Percentiles rank a stretch among this genome's conserved stretches.
Evolutionary conservation across 495 filamentous ascomycete genomes (phyloP).

Genomic region (Lineolata rhizophorae): DNA sequence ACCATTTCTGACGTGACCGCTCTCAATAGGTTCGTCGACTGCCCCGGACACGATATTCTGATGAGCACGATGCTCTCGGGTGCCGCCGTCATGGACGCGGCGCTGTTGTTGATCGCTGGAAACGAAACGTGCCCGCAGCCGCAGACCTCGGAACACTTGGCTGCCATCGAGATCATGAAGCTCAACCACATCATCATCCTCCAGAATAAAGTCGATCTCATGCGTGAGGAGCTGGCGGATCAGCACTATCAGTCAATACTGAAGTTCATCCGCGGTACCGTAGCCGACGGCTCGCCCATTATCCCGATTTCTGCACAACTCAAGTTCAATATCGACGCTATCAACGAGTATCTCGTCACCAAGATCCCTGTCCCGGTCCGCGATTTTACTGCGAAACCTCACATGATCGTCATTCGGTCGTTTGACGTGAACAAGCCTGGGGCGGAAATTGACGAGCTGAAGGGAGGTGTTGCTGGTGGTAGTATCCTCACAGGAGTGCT

Average conservation of each 20-base stretch:
- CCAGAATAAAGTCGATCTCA: conserved; percentile 97
- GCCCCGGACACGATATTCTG: conserved; percentile 99
- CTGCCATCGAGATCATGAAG: conserved; percentile 98
- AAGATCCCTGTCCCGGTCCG: conserved; percentile 79
- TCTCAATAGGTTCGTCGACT: conserved; percentile 98
- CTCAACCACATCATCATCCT: conserved; percentile 95
- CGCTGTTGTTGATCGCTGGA: conserved; percentile 85
- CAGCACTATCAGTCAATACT: conserved; percentile 88
- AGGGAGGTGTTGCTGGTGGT: conserved; percentile 96
- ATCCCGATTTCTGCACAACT: conserved; percentile 96
- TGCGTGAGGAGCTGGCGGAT: conserved; percentile 79
- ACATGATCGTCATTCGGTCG: conserved; percentile 97
- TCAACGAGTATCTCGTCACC: conserved; percentile 81
- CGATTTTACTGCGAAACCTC: conserved; percentile 74
- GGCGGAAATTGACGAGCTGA: conserved; percentile 97
- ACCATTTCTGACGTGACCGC: conserved; percentile 19
- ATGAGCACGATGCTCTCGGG: conserved; percentile 99
- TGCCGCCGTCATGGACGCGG: conserved; percentile 97
- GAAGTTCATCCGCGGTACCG: conserved; percentile 94
- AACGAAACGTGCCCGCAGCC: conserved; percentile 98
- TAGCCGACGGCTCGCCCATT: conserved; percentile 86
- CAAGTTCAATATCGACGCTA: conserved; percentile 98
- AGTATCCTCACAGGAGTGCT: conserved; percentile 88
- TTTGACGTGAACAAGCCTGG: conserved; percentile 99
- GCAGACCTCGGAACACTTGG: conserved; percentile 96